Conservation (phyloP, 768 basidiomycete genomes). For the Agaricus blazei region DNA sequence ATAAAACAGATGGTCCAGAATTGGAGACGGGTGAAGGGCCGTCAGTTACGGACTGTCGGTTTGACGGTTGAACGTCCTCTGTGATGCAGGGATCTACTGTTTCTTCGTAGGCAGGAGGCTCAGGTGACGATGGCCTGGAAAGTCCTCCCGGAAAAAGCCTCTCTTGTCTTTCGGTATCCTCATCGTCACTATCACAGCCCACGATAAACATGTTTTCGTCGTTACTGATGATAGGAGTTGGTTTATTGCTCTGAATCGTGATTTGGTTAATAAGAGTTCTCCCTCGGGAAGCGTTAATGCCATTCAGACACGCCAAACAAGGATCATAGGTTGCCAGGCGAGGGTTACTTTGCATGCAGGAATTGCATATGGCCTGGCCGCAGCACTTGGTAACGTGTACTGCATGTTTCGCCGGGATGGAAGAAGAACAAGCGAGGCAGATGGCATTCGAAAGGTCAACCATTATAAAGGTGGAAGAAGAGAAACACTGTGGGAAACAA, state of each 20-base stretch:
- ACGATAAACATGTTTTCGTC: constrained; percentile 64
- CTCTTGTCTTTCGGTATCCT: constrained; percentile 28
- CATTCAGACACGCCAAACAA: constrained; percentile 64
- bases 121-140: background rate
- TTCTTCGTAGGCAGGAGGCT: constrained; percentile 11
- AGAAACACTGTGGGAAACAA: background rate
- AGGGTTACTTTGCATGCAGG: constrained; percentile 54
- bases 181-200: constrained; percentile 60
- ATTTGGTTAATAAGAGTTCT: constrained; percentile 3
- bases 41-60: background rate
- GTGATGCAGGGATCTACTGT: background rate
- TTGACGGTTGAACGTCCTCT: background rate
- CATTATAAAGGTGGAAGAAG: background rate
- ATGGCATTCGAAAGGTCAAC: constrained; percentile 28
- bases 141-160: background rate
- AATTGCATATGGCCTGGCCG: constrained; percentile 54
- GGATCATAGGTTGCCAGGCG: constrained; percentile 66
- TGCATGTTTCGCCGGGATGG: constrained; percentile 30
- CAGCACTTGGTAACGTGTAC: constrained; percentile 62
- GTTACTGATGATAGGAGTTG: constrained; percentile 25
- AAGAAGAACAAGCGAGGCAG: constrained; percentile 60
- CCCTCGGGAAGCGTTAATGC: constrained; percentile 36
- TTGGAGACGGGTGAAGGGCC: background rate
- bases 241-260: background rate
- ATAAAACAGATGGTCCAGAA: background rate